phyloP scores from a whole-genome alignment of 106 monocot genomes.

The Xerophyta viscosa region DNA sequence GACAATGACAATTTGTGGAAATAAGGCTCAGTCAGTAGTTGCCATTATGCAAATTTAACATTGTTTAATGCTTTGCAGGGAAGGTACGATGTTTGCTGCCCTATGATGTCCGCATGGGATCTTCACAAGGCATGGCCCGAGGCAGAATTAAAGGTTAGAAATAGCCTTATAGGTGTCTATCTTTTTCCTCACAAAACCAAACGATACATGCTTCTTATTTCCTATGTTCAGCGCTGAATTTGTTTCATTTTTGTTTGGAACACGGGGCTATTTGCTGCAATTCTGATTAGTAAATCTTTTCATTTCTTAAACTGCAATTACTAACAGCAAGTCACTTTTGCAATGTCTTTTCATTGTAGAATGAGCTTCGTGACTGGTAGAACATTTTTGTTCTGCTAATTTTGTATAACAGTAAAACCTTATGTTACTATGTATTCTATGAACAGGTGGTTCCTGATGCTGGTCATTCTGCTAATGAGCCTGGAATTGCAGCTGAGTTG shows the following conservation, averaged over 20 bases:
- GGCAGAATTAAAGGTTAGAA: conserved; percentile 82
- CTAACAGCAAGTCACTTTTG: too few relatives aligned
- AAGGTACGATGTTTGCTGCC: conserved; percentile 93
- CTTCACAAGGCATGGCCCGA: conserved; percentile 99
- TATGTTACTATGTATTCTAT: too few relatives aligned
- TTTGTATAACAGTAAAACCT: not conserved
- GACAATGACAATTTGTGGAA: too few relatives aligned
- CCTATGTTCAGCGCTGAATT: not conserved
- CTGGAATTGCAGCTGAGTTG: conserved; percentile 73
- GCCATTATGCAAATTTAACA: too few relatives aligned
- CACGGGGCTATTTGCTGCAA: too few relatives aligned
- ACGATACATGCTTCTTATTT: not conserved
- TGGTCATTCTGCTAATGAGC: conserved; percentile 93
- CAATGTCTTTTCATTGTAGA: too few relatives aligned
- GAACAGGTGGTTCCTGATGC: conserved; percentile 83
- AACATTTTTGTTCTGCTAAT: too few relatives aligned
- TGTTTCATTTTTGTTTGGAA: too few relatives aligned
- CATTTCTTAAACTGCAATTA: not conserved
- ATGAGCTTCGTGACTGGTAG: too few relatives aligned
- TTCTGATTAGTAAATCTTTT: not conserved
- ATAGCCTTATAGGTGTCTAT: too few relatives aligned
- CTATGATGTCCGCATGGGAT: conserved; percentile 99
- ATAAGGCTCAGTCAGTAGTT: too few relatives aligned
- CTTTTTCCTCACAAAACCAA: not conserved
- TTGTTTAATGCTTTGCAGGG: conserved; percentile 55